Percentiles rank a stretch among this genome's conserved stretches.
Evolutionary conservation across 2,329 filamentous ascomycete species (phyloP).

Genomic region (Colletotrichum liriopes): DNA sequence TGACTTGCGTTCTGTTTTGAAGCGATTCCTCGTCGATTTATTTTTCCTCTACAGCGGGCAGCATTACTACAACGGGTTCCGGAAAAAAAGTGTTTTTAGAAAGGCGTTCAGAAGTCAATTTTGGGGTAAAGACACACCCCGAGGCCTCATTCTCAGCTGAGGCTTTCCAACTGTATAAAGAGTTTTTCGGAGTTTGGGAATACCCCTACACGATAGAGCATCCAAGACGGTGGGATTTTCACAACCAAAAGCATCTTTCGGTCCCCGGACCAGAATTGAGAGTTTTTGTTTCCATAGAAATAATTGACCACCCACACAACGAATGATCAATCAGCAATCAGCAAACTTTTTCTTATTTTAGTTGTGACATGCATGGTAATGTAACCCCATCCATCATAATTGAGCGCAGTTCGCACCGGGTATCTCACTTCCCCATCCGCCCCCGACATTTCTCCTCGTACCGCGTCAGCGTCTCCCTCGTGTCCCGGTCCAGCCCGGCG

Average conservation of each 20-base stretch:
- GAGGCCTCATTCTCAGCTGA: not conserved
- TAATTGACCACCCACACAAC: constrained; percentile 30
- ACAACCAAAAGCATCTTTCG: constrained; percentile 4
- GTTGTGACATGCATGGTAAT: not conserved
- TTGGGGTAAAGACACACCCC: not conserved
- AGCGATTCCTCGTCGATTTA: constrained; percentile 32
- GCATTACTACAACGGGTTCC: constrained; percentile 30
- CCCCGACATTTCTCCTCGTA: constrained; percentile 61
- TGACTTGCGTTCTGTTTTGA: constrained; percentile 12
- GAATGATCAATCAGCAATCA: not conserved
- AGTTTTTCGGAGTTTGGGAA: constrained; percentile 31
- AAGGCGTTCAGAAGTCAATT: constrained; percentile 33
- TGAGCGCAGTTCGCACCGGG: not conserved
- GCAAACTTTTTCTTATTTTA: constrained; percentile 14
- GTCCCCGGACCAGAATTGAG: constrained; percentile 16
- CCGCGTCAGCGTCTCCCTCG: constrained; percentile 55
- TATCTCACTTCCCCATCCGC: constrained; percentile 44
- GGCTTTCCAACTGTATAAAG: constrained; percentile 26
- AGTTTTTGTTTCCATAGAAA: constrained; percentile 12
- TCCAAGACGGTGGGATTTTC: constrained; percentile 5
- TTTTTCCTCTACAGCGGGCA: constrained; percentile 27
- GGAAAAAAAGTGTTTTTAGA: constrained; percentile 27
- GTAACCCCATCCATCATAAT: not conserved
- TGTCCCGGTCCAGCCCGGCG: constrained; percentile 61
- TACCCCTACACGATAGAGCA: constrained; percentile 40